Evolutionary conservation across 1,284 basidiomycete species (phyloP).

Genomic region (Pterula multifida): DNA sequence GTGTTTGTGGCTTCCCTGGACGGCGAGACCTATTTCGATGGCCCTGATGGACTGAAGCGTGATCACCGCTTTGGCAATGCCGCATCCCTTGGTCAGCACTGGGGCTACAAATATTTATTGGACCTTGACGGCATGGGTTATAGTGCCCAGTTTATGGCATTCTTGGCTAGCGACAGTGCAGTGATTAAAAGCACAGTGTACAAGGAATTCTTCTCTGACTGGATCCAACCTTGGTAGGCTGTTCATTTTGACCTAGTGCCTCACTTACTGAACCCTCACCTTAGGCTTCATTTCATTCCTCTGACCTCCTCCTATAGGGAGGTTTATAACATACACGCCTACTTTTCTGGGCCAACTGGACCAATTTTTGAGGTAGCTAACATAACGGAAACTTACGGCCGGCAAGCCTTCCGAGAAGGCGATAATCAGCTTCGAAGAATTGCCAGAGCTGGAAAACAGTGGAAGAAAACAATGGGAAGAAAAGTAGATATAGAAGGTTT

Average conservation of each 20-base stretch:
- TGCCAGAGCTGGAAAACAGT: conserved; percentile 78
- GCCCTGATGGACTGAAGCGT: conserved; percentile 55
- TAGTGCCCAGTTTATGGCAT: conserved; percentile 78
- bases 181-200: conserved; percentile 86
- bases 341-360: conserved; percentile 73
- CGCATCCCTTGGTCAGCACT: conserved; percentile 75
- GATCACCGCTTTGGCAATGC: conserved; percentile 69
- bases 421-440: conserved; percentile 72
- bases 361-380: conserved; percentile 48
- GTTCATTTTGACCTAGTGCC: conserved; percentile 5
- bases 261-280: conserved; percentile 6
- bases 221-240: conserved; percentile 73
- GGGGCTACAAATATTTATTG: conserved; percentile 86
- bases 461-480: conserved; percentile 76
- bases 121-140: conserved; percentile 96
- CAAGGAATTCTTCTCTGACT: conserved; percentile 78
- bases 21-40: conserved; percentile 64
- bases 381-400: conserved; percentile 21
- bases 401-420: conserved; percentile 31
- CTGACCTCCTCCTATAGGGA: conserved; percentile 78
- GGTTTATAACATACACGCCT: conserved; percentile 85
- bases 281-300: conserved; percentile 88
- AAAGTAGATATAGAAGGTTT: conserved; percentile 83
- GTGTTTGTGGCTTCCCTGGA: conserved; percentile 78
- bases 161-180: conserved; percentile 79